A percentile compares a stretch with the other conserved stretches of the same genome.
These are phyloP conservation scores for Pinus taeda DNA, from an alignment of 75 land plant genomes.

Conservation along the genomic window DNA sequence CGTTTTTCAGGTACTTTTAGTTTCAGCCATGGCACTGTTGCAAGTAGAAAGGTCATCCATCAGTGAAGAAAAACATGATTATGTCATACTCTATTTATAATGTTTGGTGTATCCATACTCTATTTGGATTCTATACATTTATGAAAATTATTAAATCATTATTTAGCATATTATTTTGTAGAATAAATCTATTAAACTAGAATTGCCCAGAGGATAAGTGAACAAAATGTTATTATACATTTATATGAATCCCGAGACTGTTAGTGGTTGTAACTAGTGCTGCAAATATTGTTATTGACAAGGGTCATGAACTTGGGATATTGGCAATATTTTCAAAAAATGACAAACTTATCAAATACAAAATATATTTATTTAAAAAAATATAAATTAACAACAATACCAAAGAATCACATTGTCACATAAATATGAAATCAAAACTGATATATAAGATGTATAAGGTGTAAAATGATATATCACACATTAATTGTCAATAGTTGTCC, in stretches of 20 bases:
- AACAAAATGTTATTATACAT: not conserved
- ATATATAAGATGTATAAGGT: too few species aligned
- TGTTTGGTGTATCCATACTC: not conserved
- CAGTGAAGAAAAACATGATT: not conserved
- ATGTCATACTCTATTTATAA: not conserved
- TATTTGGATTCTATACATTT: not conserved
- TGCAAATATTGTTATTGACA: too few species aligned
- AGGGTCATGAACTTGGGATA: too few species aligned
- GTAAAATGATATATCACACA: too few species aligned
- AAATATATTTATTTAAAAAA: too few species aligned
- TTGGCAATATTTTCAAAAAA: too few species aligned
- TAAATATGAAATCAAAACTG: too few species aligned
- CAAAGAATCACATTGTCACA: too few species aligned
- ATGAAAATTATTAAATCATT: not conserved
- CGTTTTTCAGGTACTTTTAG: slow-evolving; percentile 42
- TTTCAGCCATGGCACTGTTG: slow-evolving; percentile 4
- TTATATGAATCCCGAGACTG: not conserved
- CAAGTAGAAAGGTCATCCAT: not conserved
- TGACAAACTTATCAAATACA: too few species aligned
- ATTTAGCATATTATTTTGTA: not conserved
- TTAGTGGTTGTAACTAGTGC: not conserved
- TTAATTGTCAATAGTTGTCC: too few species aligned
- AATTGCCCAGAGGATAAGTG: not conserved
- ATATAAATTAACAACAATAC: too few species aligned
- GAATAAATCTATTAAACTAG: not conserved